Base-by-base conservation (phyloP, 257 asterid species). In the Mentha longifolia region DNA sequence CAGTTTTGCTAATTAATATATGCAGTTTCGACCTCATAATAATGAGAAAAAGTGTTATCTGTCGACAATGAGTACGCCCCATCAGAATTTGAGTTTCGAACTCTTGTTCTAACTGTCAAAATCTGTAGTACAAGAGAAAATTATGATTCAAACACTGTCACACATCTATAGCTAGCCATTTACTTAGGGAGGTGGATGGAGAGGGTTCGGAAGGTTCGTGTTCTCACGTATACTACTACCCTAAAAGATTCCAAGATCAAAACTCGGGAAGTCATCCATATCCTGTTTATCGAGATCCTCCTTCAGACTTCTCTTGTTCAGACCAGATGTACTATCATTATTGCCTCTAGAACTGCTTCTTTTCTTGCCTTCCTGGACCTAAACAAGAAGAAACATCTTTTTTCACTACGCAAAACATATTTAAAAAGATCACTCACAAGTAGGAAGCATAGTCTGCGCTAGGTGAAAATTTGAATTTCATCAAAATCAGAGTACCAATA, bases 161-260 rank as follows among this genome's bases (percentile, higher is more conserved):
- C 8, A 35, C 39, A 35, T 35, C 8, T 35, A 35, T 4, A 35
- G 31, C 31, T 35, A 35, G 39, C 39, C 39, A 35, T 5, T 35
- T 35, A 1, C 39, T 35, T 35, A 5, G 8, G 39, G 39, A 35
- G 9, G 39, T 5, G 8, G 39, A 35, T 35, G 7, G 9, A 28
- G 39, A 35, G 8, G 39, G 39, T 35, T 33, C 37, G 3, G n/a
- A 2, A 33, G 4, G 37, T 33, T 35, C 39, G 39, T 35, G 39
- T 4, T 5, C 39, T 35, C 7, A 9, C 5, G 39, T 35, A 35
- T 9, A 35, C 39, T 5, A 35, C 39, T 35, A 35, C 47, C 76
- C 58, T 59, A 63, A 84, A 87, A 92, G 79, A 90, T 71, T 73
- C 97, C 97, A 77, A 92, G 97, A 82, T 92, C 93, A 69, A 90